A percentile compares a stretch with the other conserved stretches of the same genome.
Conservation (phyloP, 2,329 filamentous ascomycete species). For the Talaromyces atroroseus region DNA sequence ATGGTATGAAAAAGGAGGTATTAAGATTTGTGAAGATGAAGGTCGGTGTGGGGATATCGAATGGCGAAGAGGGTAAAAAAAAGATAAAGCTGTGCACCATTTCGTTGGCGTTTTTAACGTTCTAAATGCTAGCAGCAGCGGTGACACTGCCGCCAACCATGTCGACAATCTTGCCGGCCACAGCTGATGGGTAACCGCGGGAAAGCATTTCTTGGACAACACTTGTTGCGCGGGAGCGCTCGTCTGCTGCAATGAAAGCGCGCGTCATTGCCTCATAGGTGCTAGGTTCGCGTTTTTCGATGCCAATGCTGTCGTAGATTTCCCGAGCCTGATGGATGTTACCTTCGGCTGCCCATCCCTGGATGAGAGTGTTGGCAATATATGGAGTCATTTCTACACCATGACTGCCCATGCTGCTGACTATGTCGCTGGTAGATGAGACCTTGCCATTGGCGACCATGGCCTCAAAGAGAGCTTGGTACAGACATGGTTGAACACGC, state of each 20-base stretch:
- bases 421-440: slow-evolving; percentile 64
- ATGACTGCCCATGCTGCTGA: slow-evolving; percentile 67
- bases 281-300: slow-evolving; percentile 82
- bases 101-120: slow-evolving; percentile 3
- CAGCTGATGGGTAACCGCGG: slow-evolving; percentile 83
- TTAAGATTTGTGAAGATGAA: not conserved
- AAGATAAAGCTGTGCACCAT: slow-evolving; percentile 13
- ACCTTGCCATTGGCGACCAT: slow-evolving; percentile 95
- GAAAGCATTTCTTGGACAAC: slow-evolving; percentile 88
- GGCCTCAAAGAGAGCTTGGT: slow-evolving; percentile 93
- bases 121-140: not conserved
- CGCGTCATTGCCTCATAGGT: slow-evolving; percentile 99
- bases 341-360: slow-evolving; percentile 86
- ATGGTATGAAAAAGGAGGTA: slow-evolving; percentile 6
- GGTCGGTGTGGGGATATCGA: not conserved
- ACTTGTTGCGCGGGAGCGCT: slow-evolving; percentile 66
- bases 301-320: slow-evolving; percentile 73
- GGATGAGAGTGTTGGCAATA: slow-evolving; percentile 96
- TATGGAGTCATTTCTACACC: slow-evolving; percentile 87
- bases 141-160: slow-evolving; percentile 56
- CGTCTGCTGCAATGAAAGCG: slow-evolving; percentile 78
- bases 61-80: not conserved
- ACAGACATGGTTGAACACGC: slow-evolving; percentile 74
- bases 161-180: slow-evolving; percentile 89
- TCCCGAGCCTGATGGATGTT: slow-evolving; percentile 71